Conservation (phyloP, 2,329 filamentous ascomycete genomes). For the Dactylella cylindrospora region DNA sequence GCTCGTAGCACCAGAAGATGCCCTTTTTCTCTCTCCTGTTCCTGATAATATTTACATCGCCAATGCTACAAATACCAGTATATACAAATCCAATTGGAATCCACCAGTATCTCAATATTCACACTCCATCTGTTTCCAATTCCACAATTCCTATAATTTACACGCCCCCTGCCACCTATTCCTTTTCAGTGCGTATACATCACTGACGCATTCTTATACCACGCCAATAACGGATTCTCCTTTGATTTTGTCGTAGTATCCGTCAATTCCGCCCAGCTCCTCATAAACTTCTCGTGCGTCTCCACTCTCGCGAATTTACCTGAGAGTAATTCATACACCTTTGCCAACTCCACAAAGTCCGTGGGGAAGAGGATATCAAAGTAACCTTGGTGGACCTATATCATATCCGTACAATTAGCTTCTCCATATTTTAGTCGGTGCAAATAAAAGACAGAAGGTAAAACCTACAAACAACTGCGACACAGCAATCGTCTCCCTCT, state of each 20-base stretch:
- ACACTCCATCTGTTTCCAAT: no score
- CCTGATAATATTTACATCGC: neutral
- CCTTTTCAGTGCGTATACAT: conserved; percentile 73
- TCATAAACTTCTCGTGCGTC: conserved; percentile 88
- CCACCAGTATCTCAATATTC: neutral
- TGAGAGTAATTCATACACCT: conserved; percentile 81
- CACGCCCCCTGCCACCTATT: no score
- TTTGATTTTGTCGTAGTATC: conserved; percentile 86
- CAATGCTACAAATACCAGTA: neutral
- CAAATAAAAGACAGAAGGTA: conserved; percentile 8
- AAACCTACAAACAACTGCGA: conserved; percentile 78
- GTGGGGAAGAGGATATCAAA: conserved; percentile 99
- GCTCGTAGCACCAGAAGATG: no score
- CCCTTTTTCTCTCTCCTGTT: no score
- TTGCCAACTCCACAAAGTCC: conserved; percentile 85
- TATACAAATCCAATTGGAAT: neutral
- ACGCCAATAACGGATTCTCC: conserved; percentile 86
- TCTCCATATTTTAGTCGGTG: neutral
- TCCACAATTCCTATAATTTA: neutral
- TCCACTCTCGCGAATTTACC: conserved; percentile 84
- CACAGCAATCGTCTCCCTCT: conserved; percentile 83
- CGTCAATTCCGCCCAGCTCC: conserved; percentile 83
- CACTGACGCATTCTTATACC: conserved; percentile 95
- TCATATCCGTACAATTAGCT: conserved; percentile 4
- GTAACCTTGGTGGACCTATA: conserved; percentile 91